Evolutionary conservation across 192 early-diverging fungal genomes (phyloP), one percentile per base, ranked within the genome.

Genomic region (Gonapodya prolifera): DNA sequence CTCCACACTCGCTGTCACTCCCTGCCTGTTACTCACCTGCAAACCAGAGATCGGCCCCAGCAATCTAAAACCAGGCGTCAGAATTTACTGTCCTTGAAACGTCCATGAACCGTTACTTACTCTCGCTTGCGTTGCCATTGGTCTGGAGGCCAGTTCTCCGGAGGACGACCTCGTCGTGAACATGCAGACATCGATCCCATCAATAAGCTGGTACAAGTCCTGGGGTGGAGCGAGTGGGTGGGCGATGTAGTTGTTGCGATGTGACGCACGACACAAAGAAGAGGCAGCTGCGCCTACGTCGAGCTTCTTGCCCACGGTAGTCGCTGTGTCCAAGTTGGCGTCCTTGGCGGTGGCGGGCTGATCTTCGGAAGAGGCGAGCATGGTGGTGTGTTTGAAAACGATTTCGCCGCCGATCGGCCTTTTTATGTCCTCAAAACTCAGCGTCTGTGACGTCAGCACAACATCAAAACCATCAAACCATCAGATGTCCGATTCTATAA

Each of bases 181-280:
- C 85, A 86, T 86, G 32, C 81, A 82, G 18, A 70, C 75, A 69
- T 85, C 35, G 30, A 86, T 84, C 0, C 82, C 82, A 34, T 86
- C 84, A 75, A 86, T 85, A 0, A 86, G 73, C 30, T 82, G 71
- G 70, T 85, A 84, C 0, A 86, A 78, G 28, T 86, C 85, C 45
- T 61, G 23, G 23, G n/a, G n/a, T 23, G 23, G 45, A 23, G 8
- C 45, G 45, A 61, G 45, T 61, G 45, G 23, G 23, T 8, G 23
- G 23, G 45, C 8, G 45, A 8, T 61, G 8, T 61, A 16, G 45
- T 61, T 61, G 45, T 61, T 16, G n/a, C n/a, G n/a, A n/a, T n/a
- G n/a, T n/a, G n/a, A n/a, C n/a, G n/a, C n/a, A n/a, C n/a, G 45
- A 61, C 45, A 61, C 45, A 8, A 61, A 61, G 8, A 61, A 16